Evolutionary conservation across 116 monocot species (phyloP).

Genomic region (Iris pallida): DNA sequence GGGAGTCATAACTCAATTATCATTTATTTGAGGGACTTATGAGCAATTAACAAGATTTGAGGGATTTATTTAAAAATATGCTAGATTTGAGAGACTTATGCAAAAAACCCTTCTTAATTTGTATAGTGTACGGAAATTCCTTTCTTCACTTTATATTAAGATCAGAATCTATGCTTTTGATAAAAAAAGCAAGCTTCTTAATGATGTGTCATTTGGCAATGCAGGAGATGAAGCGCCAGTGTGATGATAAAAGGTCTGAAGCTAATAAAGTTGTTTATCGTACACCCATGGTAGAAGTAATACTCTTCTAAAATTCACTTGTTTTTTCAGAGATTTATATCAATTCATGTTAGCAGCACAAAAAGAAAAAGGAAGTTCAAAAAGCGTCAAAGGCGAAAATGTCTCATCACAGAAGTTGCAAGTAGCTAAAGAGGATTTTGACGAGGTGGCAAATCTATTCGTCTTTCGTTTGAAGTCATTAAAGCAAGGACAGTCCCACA

Average conservation of each 20-base stretch:
- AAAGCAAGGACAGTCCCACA: slow-evolving; percentile 84
- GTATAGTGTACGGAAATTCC: too few relatives aligned
- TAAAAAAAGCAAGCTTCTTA: neutral
- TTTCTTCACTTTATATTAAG: too few relatives aligned
- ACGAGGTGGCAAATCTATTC: slow-evolving; percentile 70
- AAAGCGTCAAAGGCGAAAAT: slow-evolving; percentile 38
- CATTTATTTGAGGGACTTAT: too few relatives aligned
- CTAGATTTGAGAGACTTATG: too few relatives aligned
- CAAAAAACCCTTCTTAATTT: too few relatives aligned
- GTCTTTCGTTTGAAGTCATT: slow-evolving; percentile 88
- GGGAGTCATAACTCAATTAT: too few relatives aligned
- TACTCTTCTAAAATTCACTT: slow-evolving; percentile 14
- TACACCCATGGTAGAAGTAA: neutral
- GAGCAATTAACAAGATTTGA: too few relatives aligned
- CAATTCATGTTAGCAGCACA: slow-evolving; percentile 52
- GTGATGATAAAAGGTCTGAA: slow-evolving; percentile 59
- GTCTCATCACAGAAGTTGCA: slow-evolving; percentile 62
- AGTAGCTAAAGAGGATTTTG: slow-evolving; percentile 57
- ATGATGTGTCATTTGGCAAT: slow-evolving; percentile 6
- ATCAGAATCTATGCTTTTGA: too few relatives aligned
- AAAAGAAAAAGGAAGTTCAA: slow-evolving; percentile 52
- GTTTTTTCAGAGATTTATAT: slow-evolving; percentile 48
- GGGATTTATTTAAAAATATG: too few relatives aligned
- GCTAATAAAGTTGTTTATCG: neutral
- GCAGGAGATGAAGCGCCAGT: slow-evolving; percentile 73